Conservation (phyloP, 2,329 filamentous ascomycete species). For the Fusarium protoensiforme region DNA sequence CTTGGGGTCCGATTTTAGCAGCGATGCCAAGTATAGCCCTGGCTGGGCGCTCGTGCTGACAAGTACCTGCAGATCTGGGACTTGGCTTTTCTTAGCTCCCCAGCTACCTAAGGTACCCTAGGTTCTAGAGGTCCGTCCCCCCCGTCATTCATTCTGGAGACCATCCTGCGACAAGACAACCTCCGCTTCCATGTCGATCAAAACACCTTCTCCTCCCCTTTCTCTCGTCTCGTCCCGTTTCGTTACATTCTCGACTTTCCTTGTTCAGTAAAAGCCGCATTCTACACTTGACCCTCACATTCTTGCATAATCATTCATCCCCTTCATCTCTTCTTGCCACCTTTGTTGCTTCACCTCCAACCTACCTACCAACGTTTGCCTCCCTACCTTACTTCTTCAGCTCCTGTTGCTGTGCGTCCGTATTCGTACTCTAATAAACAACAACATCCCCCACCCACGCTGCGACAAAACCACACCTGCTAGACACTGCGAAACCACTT, state of each 20-base stretch:
- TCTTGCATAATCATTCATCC: constrained; percentile 12
- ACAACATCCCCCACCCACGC: constrained; percentile 17
- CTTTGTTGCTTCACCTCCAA: background rate
- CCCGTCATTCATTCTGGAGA: constrained; percentile 8
- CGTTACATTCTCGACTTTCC: background rate
- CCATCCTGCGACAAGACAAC: constrained; percentile 36
- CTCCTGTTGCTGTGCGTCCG: background rate
- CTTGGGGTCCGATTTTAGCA: background rate
- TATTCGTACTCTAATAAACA: constrained; percentile 15
- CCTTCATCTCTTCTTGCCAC: background rate
- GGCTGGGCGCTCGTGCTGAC: constrained; percentile 7
- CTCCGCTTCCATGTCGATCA: constrained; percentile 27
- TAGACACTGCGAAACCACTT: constrained; percentile 6
- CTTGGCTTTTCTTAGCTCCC: constrained; percentile 44
- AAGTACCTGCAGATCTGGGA: constrained; percentile 41
- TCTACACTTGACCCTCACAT: constrained; percentile 8
- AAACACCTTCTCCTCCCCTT: constrained; percentile 21
- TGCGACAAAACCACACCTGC: background rate
- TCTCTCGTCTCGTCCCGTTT: constrained; percentile 7
- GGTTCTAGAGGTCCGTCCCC: too few species aligned
- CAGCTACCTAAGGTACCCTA: too few species aligned
- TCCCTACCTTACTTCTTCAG: background rate
- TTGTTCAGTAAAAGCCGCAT: constrained; percentile 14
- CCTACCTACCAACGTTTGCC: background rate
- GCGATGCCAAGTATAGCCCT: background rate